Conservation (phyloP, 2,329 filamentous ascomycete genomes). For the Chrysoporthe puriensis region DNA sequence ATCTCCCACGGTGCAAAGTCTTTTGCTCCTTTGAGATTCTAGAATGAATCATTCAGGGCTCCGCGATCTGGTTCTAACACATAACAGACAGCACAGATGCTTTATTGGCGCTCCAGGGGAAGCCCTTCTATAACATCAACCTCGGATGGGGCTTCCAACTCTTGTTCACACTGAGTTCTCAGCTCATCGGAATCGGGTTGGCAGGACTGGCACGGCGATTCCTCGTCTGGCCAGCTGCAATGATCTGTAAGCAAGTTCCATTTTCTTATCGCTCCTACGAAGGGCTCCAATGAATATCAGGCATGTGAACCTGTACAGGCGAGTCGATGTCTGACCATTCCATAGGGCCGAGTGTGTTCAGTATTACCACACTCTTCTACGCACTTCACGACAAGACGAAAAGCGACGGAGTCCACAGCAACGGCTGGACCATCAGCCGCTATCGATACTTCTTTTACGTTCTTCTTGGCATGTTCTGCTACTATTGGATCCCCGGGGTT, state of each 20-base stretch:
- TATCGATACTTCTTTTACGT: conserved; percentile 52
- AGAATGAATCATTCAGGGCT: no score
- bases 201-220: conserved; percentile 54
- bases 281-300: not conserved
- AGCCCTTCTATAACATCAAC: conserved; percentile 46
- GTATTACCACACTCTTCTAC: conserved; percentile 52
- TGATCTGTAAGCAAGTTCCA: conserved; percentile 45
- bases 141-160: conserved; percentile 54
- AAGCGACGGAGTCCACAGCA: conserved; percentile 43
- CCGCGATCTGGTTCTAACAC: not conserved
- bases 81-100: conserved; percentile 45
- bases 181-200: conserved; percentile 57
- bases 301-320: not conserved
- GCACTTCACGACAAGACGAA: conserved; percentile 47
- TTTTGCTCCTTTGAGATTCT: no score
- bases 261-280: not conserved
- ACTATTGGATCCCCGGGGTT: conserved; percentile 42
- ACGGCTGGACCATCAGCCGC: conserved; percentile 50
- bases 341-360: conserved; percentile 41
- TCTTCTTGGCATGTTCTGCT: conserved; percentile 46
- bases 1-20: not conserved
- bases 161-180: conserved; percentile 52
- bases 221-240: conserved; percentile 51
- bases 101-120: conserved; percentile 44
- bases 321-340: not conserved